Base-by-base conservation (phyloP, 2,329 filamentous ascomycete species). In the Incumbomyces delicatus region DNA sequence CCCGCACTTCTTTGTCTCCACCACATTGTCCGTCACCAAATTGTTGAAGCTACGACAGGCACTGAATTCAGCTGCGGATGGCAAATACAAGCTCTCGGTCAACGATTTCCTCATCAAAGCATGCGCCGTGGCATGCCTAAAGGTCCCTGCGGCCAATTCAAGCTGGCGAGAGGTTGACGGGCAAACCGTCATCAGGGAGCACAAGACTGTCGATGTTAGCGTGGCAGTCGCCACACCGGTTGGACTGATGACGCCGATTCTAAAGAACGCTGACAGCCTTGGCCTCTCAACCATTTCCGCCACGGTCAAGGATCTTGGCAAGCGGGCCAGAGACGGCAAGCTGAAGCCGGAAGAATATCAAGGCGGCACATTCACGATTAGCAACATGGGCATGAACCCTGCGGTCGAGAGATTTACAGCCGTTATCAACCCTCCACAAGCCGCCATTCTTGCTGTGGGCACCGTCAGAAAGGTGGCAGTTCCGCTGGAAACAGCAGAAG, bases 71-170 rank as follows among this genome's bases (percentile, higher is more conserved):
- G 82, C 85, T 11, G 75, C 87, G 40, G 83, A 95, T 53, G 92
- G 90, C 71, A 82, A 88, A 70, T 98, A 95, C 80, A 98, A 95
- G 80, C 85, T 98, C 50, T 95, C 89, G n/a, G 87, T 98, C 71
- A 98, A 98, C 72, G 92, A 98, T 72, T 95, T 98, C 78, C 77
- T 98, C 54, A 87, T 98, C 78, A 98, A 98, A 80, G 92, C 90
- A 58, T 86, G 90, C 49, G 86, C 80, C 50, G 74, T 85, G 53
- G 92, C 92, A 52, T 87, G 84, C 65, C 83, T 83, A 73, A 95
- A 95, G 78, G 89, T 96, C 41, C 92, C 92, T 50, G 79, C 85
- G 55, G 92, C 89, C 70, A 98, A 98, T 79, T 89, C 89, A 42
- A 90, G 86, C 66, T 98, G 92, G 90, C 73, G 74, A 46, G 80